Evolutionary conservation across 805 yeast genomes (phyloP), one percentile per base, ranked within the genome.

Genomic region (Candida nonsorbophila): DNA sequence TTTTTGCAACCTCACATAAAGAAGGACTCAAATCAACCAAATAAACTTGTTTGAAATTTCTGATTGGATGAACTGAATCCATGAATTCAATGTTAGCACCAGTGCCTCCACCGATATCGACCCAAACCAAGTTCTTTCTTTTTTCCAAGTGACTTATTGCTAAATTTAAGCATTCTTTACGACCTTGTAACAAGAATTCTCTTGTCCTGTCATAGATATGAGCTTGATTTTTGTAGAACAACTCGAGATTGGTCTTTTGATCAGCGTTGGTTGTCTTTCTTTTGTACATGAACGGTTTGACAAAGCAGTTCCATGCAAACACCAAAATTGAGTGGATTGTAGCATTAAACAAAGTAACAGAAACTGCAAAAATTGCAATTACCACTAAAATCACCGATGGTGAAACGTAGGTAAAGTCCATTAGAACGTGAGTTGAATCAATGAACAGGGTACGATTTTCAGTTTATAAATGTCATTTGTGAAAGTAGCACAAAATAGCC

Each of bases 61-160:
- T 34, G 24, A 78, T 52, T 9, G 76, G 66, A 28, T 71, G 56
- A 25, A 75, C 57, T 24, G 62, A 49, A 49, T 79, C 63, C 94
- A 84, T 84, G 44, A 70, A 67, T 54, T 84, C 92, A 44, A 84
- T 79, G 56, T 84, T 84, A 54, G 77, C 67, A 27, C 94, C 94
- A 5, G 94, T 84, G 14, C 94, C 94, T 18, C 94, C 94, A 28
- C 94, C 94, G 46, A 84, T 72, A 49, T 81, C 88, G 28, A 81
- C 66, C 88, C 88, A 81, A 25, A 79, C 75, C 25, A 79, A 55
- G 28, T 69, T 67, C 22, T 51, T 46, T 16, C 52, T 53, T 29
- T 58, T 62, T 20, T 48, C 38, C 20, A 79, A 54, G 51, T 82
- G 87, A 15, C 79, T 52, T 17, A 62, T 67, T 1, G 84, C 82